Conservation (phyloP, 352 stramenopile genomes). For the Pythium aphanidermatum region DNA sequence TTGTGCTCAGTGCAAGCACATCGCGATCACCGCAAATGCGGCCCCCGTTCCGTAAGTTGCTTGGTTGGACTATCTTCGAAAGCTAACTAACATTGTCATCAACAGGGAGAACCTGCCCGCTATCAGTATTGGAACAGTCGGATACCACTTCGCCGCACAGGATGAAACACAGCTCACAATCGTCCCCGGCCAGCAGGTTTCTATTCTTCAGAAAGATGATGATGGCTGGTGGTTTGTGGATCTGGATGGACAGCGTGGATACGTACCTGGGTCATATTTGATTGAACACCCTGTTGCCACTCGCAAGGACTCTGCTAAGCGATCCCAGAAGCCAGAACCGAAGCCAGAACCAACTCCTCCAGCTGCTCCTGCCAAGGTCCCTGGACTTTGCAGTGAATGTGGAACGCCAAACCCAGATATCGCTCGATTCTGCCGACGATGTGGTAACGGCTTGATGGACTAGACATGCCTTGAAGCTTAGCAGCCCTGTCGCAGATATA, state of each 20-base stretch:
- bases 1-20: slow-evolving; percentile 75
- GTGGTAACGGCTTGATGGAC: slow-evolving; percentile 63
- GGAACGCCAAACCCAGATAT: slow-evolving; percentile 67
- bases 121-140: slow-evolving; percentile 49
- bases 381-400: slow-evolving; percentile 65
- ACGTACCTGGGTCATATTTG: slow-evolving; percentile 78
- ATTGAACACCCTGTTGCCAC: slow-evolving; percentile 48
- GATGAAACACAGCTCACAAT: slow-evolving; percentile 84
- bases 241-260: slow-evolving; percentile 56
- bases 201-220: slow-evolving; percentile 80
- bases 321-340: slow-evolving; percentile 12
- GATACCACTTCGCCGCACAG: slow-evolving; percentile 64
- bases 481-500: neutral
- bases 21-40: slow-evolving; percentile 53
- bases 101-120: slow-evolving; percentile 42
- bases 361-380: slow-evolving; percentile 16
- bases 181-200: slow-evolving; percentile 65
- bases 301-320: slow-evolving; percentile 5
- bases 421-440: slow-evolving; percentile 75
- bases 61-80: neutral
- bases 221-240: slow-evolving; percentile 84
- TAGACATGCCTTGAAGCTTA: too few species aligned
- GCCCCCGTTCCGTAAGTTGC: slow-evolving; percentile 36
- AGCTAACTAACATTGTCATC: neutral
- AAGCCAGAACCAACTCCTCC: slow-evolving; percentile 20